These are phyloP conservation scores for Ballota nigra DNA, from an alignment of 257 asterid species.

Conservation along the genomic window DNA sequence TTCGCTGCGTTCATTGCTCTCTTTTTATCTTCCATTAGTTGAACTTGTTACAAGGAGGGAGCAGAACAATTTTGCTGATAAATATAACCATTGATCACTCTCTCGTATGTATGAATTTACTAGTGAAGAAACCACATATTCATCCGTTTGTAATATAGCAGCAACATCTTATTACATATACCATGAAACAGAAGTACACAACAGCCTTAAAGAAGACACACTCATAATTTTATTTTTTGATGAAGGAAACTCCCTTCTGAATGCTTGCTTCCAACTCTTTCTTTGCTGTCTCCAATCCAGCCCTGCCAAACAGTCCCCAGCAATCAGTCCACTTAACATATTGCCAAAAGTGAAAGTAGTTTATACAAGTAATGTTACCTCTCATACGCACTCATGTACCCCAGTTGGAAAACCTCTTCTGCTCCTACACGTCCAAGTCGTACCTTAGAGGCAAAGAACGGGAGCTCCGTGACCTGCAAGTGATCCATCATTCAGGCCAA, in stretches of 20 bases:
- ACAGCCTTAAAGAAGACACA: neutral
- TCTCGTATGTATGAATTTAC: neutral
- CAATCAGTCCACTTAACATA: neutral
- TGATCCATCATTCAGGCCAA: neutral
- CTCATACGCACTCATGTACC: slow-evolving; percentile 75
- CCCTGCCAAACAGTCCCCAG: slow-evolving; percentile 34
- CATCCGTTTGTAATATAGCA: slow-evolving; percentile 16
- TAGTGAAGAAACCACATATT: neutral
- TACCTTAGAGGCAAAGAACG: slow-evolving; percentile 72
- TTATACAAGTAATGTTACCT: slow-evolving; percentile 41
- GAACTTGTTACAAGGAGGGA: neutral
- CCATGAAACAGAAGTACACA: neutral
- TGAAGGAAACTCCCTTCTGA: slow-evolving; percentile 77
- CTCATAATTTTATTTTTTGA: slow-evolving; percentile 43
- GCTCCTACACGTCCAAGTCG: slow-evolving; percentile 79
- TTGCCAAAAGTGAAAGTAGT: neutral
- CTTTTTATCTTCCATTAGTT: neutral
- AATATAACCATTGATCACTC: neutral
- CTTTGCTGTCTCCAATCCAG: slow-evolving; percentile 80
- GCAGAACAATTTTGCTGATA: neutral
- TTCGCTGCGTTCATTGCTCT: neutral
- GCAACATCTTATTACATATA: neutral
- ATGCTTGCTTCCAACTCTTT: slow-evolving; percentile 69
- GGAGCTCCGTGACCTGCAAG: slow-evolving; percentile 78
- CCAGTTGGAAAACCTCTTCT: slow-evolving; percentile 77